Base-by-base conservation (phyloP, 345 rosid genomes). In the Eucalyptus melliodora region DNA sequence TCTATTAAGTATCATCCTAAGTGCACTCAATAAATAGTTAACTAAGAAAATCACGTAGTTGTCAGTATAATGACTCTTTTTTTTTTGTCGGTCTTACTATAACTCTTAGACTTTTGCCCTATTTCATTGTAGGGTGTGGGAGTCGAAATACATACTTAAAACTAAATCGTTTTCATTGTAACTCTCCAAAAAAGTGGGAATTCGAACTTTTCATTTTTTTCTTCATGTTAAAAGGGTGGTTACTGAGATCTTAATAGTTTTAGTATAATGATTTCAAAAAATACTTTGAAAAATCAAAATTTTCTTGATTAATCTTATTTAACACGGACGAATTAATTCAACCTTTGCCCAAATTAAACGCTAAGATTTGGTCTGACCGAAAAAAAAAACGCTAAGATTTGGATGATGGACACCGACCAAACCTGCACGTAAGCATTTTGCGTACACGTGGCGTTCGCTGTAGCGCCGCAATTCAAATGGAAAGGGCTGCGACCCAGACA, bases 181-280 rank as follows among this genome's bases (percentile, higher is more conserved):
- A 16, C 5, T 16, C 3, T 6, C 1, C 0, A 6, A 50, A 1
- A 16, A 16, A 16, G 7, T 50, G 7, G 7, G 1, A 3, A 50
- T 15, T 50, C 7, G 19, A 50, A 16, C 19, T 50, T 50, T 6
- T 0, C 3, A 50, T 9, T 1, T 50, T 16, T 16, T 3, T 6
- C 3, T 50, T 16, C 1, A 50, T 16, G 3, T 16, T 50, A 1
- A 3, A 50, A 50, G 19, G 19, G 53, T 50, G 51, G 53, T 0
- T 1, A 50, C 5, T 50, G 53, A 2, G 1, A 0, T 0, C 53
- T 2, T 1, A 16, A 3, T 50, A 2, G 1, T 50, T 50, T 50
- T 6, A 50, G 8, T 50, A 50, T 50, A 50, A 50, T 50, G 2
- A 50, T 50, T 21, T 53, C 19, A 2, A 62, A 6, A 62, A 6